These are phyloP conservation scores for Helotiales sp. DNA, from an alignment of 2,329 filamentous ascomycete genomes.

Conservation along the genomic window DNA sequence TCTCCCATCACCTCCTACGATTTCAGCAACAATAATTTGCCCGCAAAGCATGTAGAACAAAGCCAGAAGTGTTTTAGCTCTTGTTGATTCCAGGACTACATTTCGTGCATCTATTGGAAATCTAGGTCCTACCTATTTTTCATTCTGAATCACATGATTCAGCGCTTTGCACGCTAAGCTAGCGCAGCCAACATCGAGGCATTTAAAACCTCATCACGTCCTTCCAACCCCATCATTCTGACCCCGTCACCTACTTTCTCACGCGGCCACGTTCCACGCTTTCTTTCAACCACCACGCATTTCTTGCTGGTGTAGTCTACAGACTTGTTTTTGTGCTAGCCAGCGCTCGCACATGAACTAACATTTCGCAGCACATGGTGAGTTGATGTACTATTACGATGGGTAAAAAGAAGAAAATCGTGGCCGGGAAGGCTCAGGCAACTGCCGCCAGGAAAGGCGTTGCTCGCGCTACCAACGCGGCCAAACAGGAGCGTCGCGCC, in stretches of 20 bases:
- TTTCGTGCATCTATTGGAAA: no score
- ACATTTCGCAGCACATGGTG: conserved; percentile 17
- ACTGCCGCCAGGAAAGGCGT: not conserved
- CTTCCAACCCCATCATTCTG: not conserved
- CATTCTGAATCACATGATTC: not conserved
- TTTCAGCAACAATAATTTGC: no score
- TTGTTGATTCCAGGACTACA: no score
- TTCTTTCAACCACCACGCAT: conserved; percentile 17
- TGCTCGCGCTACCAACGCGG: not conserved
- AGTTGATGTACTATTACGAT: conserved; percentile 18
- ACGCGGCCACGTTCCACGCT: not conserved
- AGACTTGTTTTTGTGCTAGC: conserved; percentile 15
- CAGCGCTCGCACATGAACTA: conserved; percentile 22
- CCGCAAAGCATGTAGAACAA: no score
- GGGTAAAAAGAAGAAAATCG: conserved; percentile 23
- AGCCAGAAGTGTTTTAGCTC: no score
- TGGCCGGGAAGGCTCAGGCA: conserved; percentile 8
- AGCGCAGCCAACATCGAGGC: not conserved
- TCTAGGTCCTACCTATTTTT: not conserved
- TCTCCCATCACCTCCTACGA: no score
- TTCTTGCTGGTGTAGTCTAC: conserved; percentile 14
- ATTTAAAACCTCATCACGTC: not conserved
- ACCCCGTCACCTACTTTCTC: not conserved
- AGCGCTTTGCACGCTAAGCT: not conserved
- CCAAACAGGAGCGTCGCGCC: conserved; percentile 27